Conservation (phyloP, 1,284 basidiomycete genomes). For the Leccinum pachyderme region DNA sequence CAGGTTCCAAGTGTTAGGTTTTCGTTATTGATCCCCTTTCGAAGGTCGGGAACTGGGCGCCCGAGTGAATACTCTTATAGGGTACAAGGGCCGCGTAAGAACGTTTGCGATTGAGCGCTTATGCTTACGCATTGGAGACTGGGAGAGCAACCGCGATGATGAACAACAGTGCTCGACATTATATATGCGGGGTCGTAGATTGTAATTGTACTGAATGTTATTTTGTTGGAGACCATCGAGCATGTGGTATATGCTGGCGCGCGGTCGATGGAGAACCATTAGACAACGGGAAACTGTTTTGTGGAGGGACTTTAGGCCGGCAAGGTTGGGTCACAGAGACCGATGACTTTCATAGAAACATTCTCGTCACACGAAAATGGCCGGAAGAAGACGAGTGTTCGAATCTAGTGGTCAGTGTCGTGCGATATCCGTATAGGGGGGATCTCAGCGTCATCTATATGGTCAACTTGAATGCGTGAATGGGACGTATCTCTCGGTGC, state of each 20-base stretch:
- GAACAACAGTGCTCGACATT: background rate
- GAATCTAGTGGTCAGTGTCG: too few species aligned
- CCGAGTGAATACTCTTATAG: constrained; percentile 7
- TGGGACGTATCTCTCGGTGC: too few species aligned
- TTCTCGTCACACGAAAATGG: too few species aligned
- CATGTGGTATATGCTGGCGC: constrained; percentile 55
- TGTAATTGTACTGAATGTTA: background rate
- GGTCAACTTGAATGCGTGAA: too few species aligned
- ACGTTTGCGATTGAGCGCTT: background rate
- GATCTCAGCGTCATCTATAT: too few species aligned
- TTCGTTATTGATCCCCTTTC: constrained; percentile 6
- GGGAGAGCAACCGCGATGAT: background rate
- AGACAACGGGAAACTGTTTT: background rate
- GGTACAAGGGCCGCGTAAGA: background rate
- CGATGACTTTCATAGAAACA: too few species aligned
- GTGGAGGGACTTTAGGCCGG: constrained; percentile 40
- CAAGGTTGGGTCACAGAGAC: constrained; percentile 21
- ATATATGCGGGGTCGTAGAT: background rate
- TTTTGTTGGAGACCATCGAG: constrained; percentile 38
- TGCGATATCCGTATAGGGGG: too few species aligned
- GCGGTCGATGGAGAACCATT: constrained; percentile 48
- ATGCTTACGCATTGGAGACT: background rate
- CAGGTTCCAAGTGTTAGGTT: background rate
- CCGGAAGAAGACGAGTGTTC: too few species aligned
- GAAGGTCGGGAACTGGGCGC: constrained; percentile 20